Evolutionary conservation across 805 yeast species (phyloP).

Genomic region (Cyberlindnera maritima): DNA sequence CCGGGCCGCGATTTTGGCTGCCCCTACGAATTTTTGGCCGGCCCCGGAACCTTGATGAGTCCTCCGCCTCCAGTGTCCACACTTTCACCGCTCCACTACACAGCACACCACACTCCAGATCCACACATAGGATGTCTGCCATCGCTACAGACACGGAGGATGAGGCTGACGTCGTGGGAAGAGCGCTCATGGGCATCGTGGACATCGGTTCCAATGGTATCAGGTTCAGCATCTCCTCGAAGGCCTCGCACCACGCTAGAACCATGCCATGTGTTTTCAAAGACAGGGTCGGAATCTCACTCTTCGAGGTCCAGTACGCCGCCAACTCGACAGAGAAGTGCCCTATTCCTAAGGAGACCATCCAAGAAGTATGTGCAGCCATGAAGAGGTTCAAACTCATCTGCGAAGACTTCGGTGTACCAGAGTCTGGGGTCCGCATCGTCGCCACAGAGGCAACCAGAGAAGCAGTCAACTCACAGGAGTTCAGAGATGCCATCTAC

Average conservation of each 20-base stretch:
- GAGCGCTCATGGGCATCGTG: constrained; percentile 61
- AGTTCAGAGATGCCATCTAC: constrained; percentile 52
- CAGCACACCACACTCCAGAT: no score
- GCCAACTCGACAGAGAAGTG: constrained; percentile 37
- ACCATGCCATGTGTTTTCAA: constrained; percentile 77
- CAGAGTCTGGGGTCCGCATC: constrained; percentile 55
- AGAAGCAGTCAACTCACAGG: constrained; percentile 62
- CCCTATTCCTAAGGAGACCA: constrained; percentile 57
- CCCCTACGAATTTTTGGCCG: constrained; percentile 1
- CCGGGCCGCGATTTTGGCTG: constrained; percentile 1
- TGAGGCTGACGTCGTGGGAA: constrained; percentile 55
- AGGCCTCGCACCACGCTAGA: constrained; percentile 67
- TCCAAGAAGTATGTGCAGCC: constrained; percentile 57
- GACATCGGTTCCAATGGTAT: constrained; percentile 79
- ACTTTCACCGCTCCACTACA: no score
- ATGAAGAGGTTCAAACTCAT: constrained; percentile 66
- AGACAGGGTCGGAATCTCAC: constrained; percentile 67
- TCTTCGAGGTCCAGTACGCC: constrained; percentile 58
- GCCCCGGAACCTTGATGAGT: not conserved
- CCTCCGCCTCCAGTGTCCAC: not conserved
- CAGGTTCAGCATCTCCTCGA: constrained; percentile 68
- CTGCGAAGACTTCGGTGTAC: constrained; percentile 74
- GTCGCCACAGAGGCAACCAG: constrained; percentile 77
- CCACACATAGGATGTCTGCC: constrained; percentile 19
- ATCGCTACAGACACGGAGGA: constrained; percentile 31